phyloP scores from a whole-genome alignment of 1,139 yeast genomes.

The Wickerhamomyces sp. region DNA sequence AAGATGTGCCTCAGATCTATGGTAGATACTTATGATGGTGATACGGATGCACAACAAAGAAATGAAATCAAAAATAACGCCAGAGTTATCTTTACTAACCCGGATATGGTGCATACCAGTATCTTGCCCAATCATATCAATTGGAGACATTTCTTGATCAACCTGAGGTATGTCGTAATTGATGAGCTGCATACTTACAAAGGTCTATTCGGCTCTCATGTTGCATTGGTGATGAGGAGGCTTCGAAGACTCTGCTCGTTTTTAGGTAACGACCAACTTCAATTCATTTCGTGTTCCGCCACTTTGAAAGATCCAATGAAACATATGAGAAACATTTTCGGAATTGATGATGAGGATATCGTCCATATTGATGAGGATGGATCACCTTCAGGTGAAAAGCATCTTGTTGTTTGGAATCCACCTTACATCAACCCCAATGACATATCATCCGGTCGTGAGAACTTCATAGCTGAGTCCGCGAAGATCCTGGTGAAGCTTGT shows the following conservation, averaged over 20 bases:
- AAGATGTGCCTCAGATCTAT: conserved; percentile 35
- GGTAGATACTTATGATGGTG: conserved; percentile 91
- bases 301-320: conserved; percentile 69
- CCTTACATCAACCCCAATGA: conserved; percentile 60
- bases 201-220: conserved; percentile 91
- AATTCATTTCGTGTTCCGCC: conserved; percentile 88
- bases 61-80: conserved; percentile 52
- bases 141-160: conserved; percentile 67
- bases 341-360: conserved; percentile 43
- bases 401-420: conserved; percentile 79
- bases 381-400: conserved; percentile 77
- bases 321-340: conserved; percentile 72
- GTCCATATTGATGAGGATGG: conserved; percentile 71
- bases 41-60: conserved; percentile 60
- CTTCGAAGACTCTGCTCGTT: conserved; percentile 54
- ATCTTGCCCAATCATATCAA: conserved; percentile 68
- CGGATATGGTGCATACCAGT: conserved; percentile 87
- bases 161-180: conserved; percentile 69
- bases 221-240: conserved; percentile 77
- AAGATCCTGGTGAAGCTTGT: conserved; percentile 60
- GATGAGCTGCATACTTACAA: conserved; percentile 89
- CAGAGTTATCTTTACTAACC: conserved; percentile 84
- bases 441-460: conserved; percentile 53
- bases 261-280: conserved; percentile 46
- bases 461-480: conserved; percentile 73